Evolutionary conservation across 148 eudicot species (phyloP).

Genomic region (Hydrangea macrophylla): DNA sequence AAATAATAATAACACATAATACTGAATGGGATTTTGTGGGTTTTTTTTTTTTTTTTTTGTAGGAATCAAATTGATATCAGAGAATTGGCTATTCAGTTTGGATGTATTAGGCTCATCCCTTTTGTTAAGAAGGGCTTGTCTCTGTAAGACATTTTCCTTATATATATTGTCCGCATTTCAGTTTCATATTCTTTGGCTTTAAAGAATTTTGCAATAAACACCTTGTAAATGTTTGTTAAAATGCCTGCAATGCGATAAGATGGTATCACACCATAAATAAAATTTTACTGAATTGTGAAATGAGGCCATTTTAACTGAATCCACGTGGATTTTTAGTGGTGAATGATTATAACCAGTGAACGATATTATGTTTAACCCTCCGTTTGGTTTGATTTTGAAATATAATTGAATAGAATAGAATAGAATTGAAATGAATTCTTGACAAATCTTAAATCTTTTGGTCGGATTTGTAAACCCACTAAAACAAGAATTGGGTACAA

Average conservation of each 20-base stretch:
- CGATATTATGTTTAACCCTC: background rate
- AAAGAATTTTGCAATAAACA: background rate
- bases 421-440: no score
- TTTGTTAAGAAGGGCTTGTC: constrained; percentile 71
- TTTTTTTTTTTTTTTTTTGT: no score
- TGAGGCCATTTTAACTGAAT: background rate
- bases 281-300: no score
- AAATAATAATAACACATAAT: no score
- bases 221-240: constrained; percentile 27
- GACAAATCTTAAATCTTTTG: no score
- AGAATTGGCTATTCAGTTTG: constrained; percentile 86
- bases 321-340: background rate
- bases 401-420: no score
- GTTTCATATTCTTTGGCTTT: no score
- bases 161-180: background rate
- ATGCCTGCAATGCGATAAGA: background rate
- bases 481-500: no score
- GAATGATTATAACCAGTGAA: background rate
- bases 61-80: constrained; percentile 90
- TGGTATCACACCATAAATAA: background rate
- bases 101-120: constrained; percentile 89
- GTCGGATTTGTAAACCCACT: no score
- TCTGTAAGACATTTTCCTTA: constrained; percentile 45
- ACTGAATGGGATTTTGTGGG: no score
- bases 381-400: no score